Base-by-base conservation (phyloP, 345 rosid species). In the Viola odorata region DNA sequence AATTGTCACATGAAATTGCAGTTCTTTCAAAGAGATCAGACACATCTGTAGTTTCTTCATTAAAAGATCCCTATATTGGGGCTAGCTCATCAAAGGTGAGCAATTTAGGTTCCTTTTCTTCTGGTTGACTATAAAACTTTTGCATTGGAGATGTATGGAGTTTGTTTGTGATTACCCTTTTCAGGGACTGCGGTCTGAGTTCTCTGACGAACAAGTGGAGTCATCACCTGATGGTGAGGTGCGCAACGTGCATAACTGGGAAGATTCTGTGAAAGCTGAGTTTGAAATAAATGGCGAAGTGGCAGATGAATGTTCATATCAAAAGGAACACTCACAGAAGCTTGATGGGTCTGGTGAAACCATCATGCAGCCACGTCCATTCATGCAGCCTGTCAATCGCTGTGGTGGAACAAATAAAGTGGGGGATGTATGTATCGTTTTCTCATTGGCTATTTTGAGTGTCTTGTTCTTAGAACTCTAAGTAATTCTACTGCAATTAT, bases 121-220 rank as follows among this genome's bases (percentile, higher is more conserved):
- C 45, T 47, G 38, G 45, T 36, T 42, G 48, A 53, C 32, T 23
- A 9, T 41, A 54, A 17, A 9, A 9, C 4, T 37, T 8, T 37
- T 4, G 15, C 10, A 10, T 0, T 15, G 8, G 38, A 53, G 53
- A 23, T 63, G 44, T 37, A 42, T n/a, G 12, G 62, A 57, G 60
- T 56, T 44, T 62, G 42, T 48, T 65, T 48, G 53, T 1, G 6
- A 7, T 57, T 50, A 44, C 58, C 38, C 42, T 47, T 73, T 64
- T 50, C 64, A 69, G 74, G 70, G 67, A 51, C 64, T 65, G 52
- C 70, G 17, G 8, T 63, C 63, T 14, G 59, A 60, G 54, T 61
- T 54, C 63, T 58, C 58, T 38, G 83, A 64, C 11, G 76, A 73
- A 45, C 72, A 70, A 68, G 38, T 70, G 55, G 75, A 71, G 42